These are phyloP conservation scores for Claviceps quebecensis DNA, from an alignment of 2,329 filamentous ascomycete species.

Conservation along the genomic window DNA sequence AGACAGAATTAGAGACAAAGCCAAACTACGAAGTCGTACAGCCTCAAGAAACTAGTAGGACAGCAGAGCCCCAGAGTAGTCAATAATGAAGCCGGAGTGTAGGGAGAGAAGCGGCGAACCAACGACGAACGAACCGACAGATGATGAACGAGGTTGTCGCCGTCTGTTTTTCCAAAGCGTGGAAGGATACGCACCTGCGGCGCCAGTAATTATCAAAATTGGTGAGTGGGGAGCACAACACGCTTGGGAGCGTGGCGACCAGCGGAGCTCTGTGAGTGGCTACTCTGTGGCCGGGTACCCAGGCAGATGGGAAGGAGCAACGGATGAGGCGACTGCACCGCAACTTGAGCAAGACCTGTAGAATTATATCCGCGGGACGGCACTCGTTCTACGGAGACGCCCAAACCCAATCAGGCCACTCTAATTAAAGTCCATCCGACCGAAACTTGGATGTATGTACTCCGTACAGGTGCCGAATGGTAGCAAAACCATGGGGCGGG, in stretches of 20 bases:
- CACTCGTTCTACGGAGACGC: neutral
- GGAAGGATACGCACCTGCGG: conserved; percentile 1
- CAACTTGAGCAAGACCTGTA: too few relatives aligned
- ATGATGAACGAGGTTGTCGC: conserved; percentile 4
- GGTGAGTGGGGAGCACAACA: conserved; percentile 1
- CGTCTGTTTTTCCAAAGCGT: conserved; percentile 4
- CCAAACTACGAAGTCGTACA: neutral
- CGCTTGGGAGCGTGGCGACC: conserved; percentile 1
- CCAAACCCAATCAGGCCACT: neutral
- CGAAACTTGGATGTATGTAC: neutral
- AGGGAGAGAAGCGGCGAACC: neutral
- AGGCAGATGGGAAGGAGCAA: conserved; percentile 1
- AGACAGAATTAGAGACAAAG: neutral
- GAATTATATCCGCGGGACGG: neutral
- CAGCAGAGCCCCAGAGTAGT: neutral
- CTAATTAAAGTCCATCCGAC: neutral
- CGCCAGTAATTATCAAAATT: conserved; percentile 2
- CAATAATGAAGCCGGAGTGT: neutral
- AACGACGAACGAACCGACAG: neutral
- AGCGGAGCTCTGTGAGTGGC: conserved; percentile 8
- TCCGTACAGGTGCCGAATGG: too few relatives aligned
- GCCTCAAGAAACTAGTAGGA: neutral
- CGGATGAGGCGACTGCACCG: neutral
- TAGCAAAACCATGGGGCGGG: neutral
- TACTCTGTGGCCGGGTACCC: neutral